Conservation (phyloP, 768 basidiomycete species). For the Suillus paluster region DNA sequence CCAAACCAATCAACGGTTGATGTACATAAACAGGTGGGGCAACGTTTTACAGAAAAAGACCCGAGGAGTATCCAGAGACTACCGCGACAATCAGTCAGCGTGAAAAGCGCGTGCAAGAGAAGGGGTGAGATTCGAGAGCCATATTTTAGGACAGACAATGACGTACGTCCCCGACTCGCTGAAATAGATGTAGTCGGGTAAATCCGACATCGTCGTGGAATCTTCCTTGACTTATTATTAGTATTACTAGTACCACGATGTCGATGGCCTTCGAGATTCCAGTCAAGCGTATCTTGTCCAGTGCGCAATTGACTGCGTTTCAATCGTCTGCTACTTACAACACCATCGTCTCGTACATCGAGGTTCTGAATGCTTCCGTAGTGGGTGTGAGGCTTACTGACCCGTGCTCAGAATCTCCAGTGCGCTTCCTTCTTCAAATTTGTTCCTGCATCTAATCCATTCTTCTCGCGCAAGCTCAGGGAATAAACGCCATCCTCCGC, state of each 20-base stretch:
- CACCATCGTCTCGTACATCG: slow-evolving; percentile 71
- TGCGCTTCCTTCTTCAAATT: slow-evolving; percentile 41
- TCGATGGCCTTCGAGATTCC: slow-evolving; percentile 53
- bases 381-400: slow-evolving; percentile 79
- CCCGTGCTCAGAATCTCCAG: slow-evolving; percentile 58
- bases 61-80: too few species aligned
- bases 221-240: slow-evolving; percentile 1
- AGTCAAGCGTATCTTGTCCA: slow-evolving; percentile 75
- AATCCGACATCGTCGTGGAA: background rate
- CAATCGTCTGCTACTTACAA: slow-evolving; percentile 72
- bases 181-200: too few species aligned
- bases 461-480: slow-evolving; percentile 46
- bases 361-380: slow-evolving; percentile 74
- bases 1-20: too few species aligned
- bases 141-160: too few species aligned
- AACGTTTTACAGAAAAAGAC: too few species aligned
- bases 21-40: too few species aligned
- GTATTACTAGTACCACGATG: slow-evolving; percentile 20
- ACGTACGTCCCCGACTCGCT: too few species aligned
- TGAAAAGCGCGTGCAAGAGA: too few species aligned
- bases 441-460: slow-evolving; percentile 10
- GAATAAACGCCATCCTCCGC: slow-evolving; percentile 59
- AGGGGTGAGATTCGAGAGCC: too few species aligned
- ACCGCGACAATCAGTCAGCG: too few species aligned
- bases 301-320: slow-evolving; percentile 81